Conservation (phyloP, 352 stramenopile species). For the Phytophthora pluvialis region DNA sequence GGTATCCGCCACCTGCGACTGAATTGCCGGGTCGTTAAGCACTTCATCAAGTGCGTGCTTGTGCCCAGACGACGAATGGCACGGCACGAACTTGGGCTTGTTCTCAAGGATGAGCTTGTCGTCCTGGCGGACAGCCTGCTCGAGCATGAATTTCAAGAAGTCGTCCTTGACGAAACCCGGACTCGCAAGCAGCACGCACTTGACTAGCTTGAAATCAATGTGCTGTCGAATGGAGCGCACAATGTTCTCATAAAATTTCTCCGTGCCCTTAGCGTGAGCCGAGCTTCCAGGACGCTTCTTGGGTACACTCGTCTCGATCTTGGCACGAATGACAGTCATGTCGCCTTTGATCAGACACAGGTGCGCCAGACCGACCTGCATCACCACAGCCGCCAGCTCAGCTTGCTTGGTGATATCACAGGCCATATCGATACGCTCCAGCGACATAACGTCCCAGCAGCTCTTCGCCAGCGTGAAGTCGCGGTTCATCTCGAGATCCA, state of each 20-base stretch:
- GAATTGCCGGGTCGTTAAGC: slow-evolving; percentile 92
- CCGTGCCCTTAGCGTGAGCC: slow-evolving; percentile 93
- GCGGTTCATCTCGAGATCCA: slow-evolving; percentile 96
- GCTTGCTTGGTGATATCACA: slow-evolving; percentile 95
- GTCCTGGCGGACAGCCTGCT: slow-evolving; percentile 92
- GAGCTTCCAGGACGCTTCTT: slow-evolving; percentile 97
- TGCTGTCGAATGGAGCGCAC: slow-evolving; percentile 96
- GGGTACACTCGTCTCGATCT: slow-evolving; percentile 97
- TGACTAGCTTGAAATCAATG: slow-evolving; percentile 97
- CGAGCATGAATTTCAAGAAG: slow-evolving; percentile 96
- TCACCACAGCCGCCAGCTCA: slow-evolving; percentile 96
- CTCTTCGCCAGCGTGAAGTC: slow-evolving; percentile 97
- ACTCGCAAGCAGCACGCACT: slow-evolving; percentile 95
- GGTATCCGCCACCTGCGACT: slow-evolving; percentile 94
- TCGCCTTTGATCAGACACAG: slow-evolving; percentile 98
- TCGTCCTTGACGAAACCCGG: slow-evolving; percentile 98
- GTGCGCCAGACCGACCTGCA: slow-evolving; percentile 96
- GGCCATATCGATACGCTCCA: slow-evolving; percentile 96
- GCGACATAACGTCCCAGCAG: slow-evolving; percentile 97
- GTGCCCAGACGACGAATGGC: slow-evolving; percentile 95
- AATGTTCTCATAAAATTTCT: slow-evolving; percentile 97
- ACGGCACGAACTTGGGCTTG: slow-evolving; percentile 97
- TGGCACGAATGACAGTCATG: slow-evolving; percentile 95
- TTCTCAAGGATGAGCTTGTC: slow-evolving; percentile 96
- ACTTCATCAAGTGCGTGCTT: slow-evolving; percentile 98